phyloP scores from a whole-genome alignment of 768 basidiomycete species.

The Asterophora parasitica region DNA sequence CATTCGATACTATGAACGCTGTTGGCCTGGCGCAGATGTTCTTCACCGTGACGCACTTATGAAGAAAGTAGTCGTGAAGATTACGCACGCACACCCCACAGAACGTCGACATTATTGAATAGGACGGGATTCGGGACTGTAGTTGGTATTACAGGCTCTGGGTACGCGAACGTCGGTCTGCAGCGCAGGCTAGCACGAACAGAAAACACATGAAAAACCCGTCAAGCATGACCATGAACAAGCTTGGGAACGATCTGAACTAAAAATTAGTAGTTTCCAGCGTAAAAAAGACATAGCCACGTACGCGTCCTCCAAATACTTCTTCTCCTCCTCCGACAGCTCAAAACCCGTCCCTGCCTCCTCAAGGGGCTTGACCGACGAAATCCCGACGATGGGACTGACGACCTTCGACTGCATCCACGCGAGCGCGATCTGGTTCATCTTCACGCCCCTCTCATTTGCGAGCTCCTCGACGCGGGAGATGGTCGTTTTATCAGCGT shows the following conservation, averaged over 20 bases:
- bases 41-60: too few species aligned
- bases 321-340: conserved; percentile 28
- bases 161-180: too few species aligned
- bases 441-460: conserved; percentile 31
- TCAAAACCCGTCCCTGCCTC: conserved; percentile 16
- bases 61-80: too few species aligned
- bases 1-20: too few species aligned
- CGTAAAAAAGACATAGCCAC: background rate
- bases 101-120: too few species aligned
- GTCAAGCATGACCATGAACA: background rate
- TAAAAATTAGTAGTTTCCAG: background rate
- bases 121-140: too few species aligned
- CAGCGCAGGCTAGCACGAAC: too few species aligned
- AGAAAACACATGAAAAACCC: too few species aligned
- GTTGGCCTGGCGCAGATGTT: too few species aligned
- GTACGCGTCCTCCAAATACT: background rate
- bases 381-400: conserved; percentile 27
- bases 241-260: background rate
- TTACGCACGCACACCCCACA: too few species aligned
- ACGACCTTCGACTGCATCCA: conserved; percentile 34
- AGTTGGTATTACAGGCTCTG: too few species aligned
- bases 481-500: conserved; percentile 28
- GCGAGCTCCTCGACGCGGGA: conserved; percentile 37
- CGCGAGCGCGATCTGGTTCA: conserved; percentile 42
- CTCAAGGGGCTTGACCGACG: conserved; percentile 16